These are phyloP conservation scores for Drosera spatulata DNA, from an alignment of 179 eudicot species.

Conservation along the genomic window DNA sequence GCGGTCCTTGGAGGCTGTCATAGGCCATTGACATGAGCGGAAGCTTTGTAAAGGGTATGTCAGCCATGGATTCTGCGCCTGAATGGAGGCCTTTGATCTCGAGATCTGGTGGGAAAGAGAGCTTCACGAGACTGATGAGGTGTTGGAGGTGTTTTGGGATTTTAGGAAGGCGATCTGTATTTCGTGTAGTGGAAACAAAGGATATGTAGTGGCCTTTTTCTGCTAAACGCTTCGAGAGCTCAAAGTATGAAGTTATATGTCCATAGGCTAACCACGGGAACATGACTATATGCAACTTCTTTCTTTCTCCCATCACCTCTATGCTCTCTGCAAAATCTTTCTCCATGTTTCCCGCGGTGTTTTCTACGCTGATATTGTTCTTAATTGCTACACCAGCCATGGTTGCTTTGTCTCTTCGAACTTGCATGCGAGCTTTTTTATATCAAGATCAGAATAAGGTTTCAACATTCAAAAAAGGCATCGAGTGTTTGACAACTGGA, in stretches of 20 bases:
- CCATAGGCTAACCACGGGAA: constrained; percentile 70
- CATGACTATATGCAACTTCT: constrained; percentile 23
- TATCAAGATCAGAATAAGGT: no score
- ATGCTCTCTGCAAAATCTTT: no score
- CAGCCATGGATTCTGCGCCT: constrained; percentile 14
- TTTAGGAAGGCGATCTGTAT: constrained; percentile 14
- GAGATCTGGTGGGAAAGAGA: constrained; percentile 21
- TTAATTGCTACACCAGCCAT: no score
- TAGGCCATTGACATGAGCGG: constrained; percentile 30
- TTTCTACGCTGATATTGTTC: no score
- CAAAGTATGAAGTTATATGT: constrained; percentile 53
- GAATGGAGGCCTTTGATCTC: constrained; percentile 7
- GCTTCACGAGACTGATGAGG: constrained; percentile 1
- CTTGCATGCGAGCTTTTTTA: no score
- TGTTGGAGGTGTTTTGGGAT: constrained; percentile 18
- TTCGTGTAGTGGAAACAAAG: constrained; percentile 20
- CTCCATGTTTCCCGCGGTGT: no score
- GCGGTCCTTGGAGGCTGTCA: constrained; percentile 8
- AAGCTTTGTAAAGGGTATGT: constrained; percentile 17
- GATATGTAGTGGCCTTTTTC: constrained; percentile 8
- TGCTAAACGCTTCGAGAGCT: constrained; percentile 2
- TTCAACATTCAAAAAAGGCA: no score
- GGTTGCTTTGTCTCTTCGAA: no score
- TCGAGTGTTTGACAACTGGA: no score
- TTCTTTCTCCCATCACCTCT: no score